Conservation (phyloP, 208 protist species). For the Wallacemonas sp. region DNA sequence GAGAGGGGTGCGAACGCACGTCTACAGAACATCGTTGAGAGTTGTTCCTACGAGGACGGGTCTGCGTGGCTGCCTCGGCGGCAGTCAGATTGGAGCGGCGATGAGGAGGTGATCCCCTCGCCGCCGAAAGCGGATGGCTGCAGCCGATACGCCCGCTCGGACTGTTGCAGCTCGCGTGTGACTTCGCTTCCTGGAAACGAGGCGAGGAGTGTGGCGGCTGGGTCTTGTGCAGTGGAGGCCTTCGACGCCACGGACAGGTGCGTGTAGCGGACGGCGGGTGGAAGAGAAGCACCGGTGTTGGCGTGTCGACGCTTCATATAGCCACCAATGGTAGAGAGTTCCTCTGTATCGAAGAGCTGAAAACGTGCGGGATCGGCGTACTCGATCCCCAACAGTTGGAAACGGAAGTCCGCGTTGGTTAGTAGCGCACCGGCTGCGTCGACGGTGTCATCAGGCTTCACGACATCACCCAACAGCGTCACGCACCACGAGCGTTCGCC, state of each 20-base stretch:
- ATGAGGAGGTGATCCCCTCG: neutral
- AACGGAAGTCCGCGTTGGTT: conserved; percentile 27
- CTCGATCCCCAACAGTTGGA: conserved; percentile 50
- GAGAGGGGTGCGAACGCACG: too few relatives aligned
- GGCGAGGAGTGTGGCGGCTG: neutral
- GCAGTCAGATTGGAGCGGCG: neutral
- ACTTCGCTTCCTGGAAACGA: conserved; percentile 2
- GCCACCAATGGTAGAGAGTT: conserved; percentile 42
- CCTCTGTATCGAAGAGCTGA: conserved; percentile 47
- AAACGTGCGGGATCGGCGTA: conserved; percentile 37
- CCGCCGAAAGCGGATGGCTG: neutral
- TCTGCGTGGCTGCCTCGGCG: neutral
- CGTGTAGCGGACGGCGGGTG: conserved; percentile 46
- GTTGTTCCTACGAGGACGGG: neutral
- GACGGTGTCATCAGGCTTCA: conserved; percentile 9
- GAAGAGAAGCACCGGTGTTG: conserved; percentile 18
- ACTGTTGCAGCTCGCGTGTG: neutral
- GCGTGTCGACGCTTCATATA: conserved; percentile 21
- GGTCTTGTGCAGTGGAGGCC: neutral
- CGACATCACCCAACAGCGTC: conserved; percentile 33
- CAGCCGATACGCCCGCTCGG: conserved; percentile 3
- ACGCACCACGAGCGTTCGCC: conserved; percentile 5
- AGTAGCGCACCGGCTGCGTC: neutral
- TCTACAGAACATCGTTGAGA: neutral
- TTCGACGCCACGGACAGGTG: neutral